Evolutionary conservation across 305 asterid species (phyloP).

Genomic region (Fraxinus greggii): DNA sequence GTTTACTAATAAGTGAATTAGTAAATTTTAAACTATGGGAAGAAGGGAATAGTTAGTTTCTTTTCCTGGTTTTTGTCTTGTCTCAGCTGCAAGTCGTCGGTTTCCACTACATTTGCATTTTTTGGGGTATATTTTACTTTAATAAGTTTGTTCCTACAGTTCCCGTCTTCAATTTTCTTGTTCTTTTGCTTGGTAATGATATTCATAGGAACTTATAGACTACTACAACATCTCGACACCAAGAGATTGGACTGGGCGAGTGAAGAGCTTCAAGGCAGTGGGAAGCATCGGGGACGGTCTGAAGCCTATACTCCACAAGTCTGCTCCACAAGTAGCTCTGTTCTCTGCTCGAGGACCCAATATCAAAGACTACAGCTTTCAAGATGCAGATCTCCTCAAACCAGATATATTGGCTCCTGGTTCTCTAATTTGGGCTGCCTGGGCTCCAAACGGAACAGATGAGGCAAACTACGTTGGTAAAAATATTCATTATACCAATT

Average conservation of each 20-base stretch:
- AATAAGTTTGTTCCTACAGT: not conserved
- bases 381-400: constrained; percentile 92
- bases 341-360: constrained; percentile 99
- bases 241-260: constrained; percentile 97
- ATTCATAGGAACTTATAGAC: constrained; percentile 77
- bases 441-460: constrained; percentile 97
- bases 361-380: constrained; percentile 87
- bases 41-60: constrained; percentile 1
- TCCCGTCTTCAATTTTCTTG: constrained; percentile 12
- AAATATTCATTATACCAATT: constrained; percentile 10
- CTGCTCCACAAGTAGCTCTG: constrained; percentile 97
- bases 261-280: constrained; percentile 77
- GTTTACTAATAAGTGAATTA: not conserved
- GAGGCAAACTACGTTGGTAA: constrained; percentile 87
- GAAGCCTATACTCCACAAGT: constrained; percentile 78
- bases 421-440: constrained; percentile 96
- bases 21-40: not conserved
- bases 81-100: not conserved
- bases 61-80: not conserved
- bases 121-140: not conserved
- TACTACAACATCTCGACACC: constrained; percentile 82
- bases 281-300: constrained; percentile 95
- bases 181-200: constrained; percentile 19
- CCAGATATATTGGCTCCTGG: constrained; percentile 99
- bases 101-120: not conserved